Evolutionary conservation across 73 alveolate genomes (phyloP), one percentile per base, ranked within the genome.

Genomic region (Stentor coeruleus): DNA sequence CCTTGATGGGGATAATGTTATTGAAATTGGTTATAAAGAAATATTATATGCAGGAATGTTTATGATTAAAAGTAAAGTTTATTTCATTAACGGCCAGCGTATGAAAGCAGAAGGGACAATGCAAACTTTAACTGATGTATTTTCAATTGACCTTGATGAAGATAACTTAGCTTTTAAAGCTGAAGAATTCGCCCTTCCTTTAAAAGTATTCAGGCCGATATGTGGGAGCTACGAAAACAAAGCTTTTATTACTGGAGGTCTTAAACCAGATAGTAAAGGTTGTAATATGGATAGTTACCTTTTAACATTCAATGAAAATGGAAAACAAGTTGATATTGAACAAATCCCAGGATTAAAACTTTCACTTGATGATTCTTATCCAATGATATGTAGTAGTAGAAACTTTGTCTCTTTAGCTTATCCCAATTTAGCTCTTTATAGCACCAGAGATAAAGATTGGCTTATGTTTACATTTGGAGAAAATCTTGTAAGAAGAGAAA

Each of bases 211-310:
- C 33, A 66, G 37, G 39, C 79, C 79, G 14, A 31, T 66, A 14
- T 66, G 79, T 66, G 79, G 40, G 33, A 20, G 40, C 11, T 20
- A 31, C 11, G 11, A 20, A 11, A 31, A 31, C 2, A 20, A 20
- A 28, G 79, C 79, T 2, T 20, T 66, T 66, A 66, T 66, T 0
- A 31, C 79, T 20, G 79, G 79, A 66, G 79, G 79, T 11, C 28
- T 49, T 49, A 20, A 11, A 11, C 6, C 28, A 20, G 20, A 6
- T 6, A 49, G 66, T 49, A 49, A 49, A 49, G 28, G 20, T 49
- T 49, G 28, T 6, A 49, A 20, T 49, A 49, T 11, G 20, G 28
- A 49, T 49, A 49, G 66, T 20, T 49, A 11, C 20, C 6, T 49
- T 6, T 11, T 49, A 6, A 49, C 6, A 49, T 49, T 49, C 20